These are phyloP conservation scores for Penicillium cinerascens DNA, from an alignment of 495 filamentous ascomycete genomes.

Conservation along the genomic window DNA sequence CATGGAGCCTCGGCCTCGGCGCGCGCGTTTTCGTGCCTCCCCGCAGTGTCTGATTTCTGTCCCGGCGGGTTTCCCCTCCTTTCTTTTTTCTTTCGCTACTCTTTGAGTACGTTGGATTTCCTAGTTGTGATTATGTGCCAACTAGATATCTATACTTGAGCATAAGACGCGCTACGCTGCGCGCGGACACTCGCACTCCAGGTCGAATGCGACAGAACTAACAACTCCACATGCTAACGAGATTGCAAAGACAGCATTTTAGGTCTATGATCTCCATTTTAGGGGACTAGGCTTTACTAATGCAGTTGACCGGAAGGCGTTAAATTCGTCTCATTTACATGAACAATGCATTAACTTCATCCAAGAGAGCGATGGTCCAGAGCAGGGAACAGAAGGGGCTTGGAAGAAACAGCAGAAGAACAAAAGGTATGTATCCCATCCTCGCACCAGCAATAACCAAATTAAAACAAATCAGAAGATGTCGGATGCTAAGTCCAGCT, in stretches of 20 bases:
- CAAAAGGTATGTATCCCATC: constrained; percentile 27
- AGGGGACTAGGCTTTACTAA: constrained; percentile 13
- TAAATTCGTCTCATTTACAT: constrained; percentile 31
- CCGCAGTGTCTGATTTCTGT: not conserved
- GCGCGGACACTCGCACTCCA: not conserved
- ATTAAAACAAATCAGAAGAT: constrained; percentile 13
- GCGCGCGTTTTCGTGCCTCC: not conserved
- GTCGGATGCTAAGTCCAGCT: constrained; percentile 9
- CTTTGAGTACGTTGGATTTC: not conserved
- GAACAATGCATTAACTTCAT: constrained; percentile 23
- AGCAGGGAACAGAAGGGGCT: constrained; percentile 19
- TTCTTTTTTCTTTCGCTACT: not conserved
- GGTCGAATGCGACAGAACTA: not conserved
- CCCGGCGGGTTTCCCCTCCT: not conserved
- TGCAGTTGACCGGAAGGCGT: constrained; percentile 20
- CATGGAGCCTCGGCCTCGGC: not conserved
- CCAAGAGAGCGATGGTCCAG: constrained; percentile 21
- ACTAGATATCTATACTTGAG: not conserved
- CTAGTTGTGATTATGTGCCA: not conserved
- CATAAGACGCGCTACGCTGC: constrained; percentile 1
- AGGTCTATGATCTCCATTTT: constrained; percentile 5
- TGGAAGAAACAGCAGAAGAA: constrained; percentile 10
- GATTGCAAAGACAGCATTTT: not conserved
- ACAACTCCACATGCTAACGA: too few relatives aligned
- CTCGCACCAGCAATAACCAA: constrained; percentile 24